Conservation (phyloP, 2,329 filamentous ascomycete genomes). For the Claviceps sp. region DNA sequence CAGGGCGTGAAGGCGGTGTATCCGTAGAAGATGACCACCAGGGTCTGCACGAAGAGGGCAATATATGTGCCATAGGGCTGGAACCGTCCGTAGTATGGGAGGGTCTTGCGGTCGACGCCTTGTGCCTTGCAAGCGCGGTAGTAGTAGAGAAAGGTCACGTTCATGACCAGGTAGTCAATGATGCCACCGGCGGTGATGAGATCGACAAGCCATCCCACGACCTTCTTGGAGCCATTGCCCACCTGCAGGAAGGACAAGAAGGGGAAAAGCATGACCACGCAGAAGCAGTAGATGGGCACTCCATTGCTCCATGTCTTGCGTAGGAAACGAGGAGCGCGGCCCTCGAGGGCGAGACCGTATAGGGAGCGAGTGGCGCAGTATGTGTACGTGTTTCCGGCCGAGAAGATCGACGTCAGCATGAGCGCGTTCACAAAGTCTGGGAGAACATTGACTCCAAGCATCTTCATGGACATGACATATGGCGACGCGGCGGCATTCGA, state of each 20-base stretch:
- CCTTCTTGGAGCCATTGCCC: conserved; percentile 32
- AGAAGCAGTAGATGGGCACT: conserved; percentile 46
- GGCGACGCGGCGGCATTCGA: conserved; percentile 43
- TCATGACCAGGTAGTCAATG: conserved; percentile 48
- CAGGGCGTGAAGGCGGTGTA: conserved; percentile 40
- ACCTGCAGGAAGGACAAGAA: conserved; percentile 40
- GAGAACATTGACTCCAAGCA: conserved; percentile 37
- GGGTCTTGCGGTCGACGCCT: conserved; percentile 33
- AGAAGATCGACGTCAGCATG: conserved; percentile 29
- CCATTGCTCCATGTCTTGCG: conserved; percentile 45
- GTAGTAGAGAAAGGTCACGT: conserved; percentile 31
- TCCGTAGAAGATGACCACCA: conserved; percentile 38
- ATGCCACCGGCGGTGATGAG: conserved; percentile 44
- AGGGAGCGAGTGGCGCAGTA: conserved; percentile 37
- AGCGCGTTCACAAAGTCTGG: conserved; percentile 45
- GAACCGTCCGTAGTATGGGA: conserved; percentile 45
- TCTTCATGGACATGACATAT: conserved; percentile 49
- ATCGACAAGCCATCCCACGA: conserved; percentile 40
- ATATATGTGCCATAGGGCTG: conserved; percentile 45
- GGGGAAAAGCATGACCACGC: conserved; percentile 38
- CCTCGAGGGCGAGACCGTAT: conserved; percentile 36
- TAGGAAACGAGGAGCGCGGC: conserved; percentile 37
- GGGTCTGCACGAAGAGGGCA: conserved; percentile 26
- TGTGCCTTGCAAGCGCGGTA: conserved; percentile 41
- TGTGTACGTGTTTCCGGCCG: conserved; percentile 37